Evolutionary conservation across 345 rosid species (phyloP).

Genomic region (Nephelium lappaceum): DNA sequence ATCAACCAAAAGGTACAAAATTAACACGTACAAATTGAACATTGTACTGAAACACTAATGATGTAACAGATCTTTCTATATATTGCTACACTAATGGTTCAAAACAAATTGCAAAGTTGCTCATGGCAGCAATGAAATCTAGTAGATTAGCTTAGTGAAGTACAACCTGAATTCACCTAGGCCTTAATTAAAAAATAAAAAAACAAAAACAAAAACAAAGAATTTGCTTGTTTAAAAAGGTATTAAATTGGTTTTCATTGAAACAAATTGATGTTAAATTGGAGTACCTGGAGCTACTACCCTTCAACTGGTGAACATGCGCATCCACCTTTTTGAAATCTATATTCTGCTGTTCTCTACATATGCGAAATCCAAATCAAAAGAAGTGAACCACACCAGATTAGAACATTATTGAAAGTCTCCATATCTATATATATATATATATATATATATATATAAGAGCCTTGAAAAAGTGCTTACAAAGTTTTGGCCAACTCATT

Average conservation of each 20-base stretch:
- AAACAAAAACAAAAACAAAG: not conserved
- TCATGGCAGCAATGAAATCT: not conserved
- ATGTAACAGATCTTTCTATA: not conserved
- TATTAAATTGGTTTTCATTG: no score
- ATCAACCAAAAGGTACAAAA: not conserved
- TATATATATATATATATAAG: not conserved
- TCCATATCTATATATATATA: not conserved
- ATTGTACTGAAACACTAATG: not conserved
- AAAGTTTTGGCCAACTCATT: conserved; percentile 48
- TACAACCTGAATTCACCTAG: no score
- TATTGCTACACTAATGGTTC: no score
- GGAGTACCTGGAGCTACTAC: conserved; percentile 62
- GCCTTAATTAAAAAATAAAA: no score
- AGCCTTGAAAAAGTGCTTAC: conserved; percentile 28
- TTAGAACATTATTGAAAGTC: not conserved
- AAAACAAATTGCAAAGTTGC: not conserved
- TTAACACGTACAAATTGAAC: not conserved
- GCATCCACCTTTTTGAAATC: conserved; percentile 52
- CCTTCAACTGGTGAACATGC: conserved; percentile 61
- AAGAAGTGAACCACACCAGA: not conserved
- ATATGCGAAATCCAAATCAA: not conserved
- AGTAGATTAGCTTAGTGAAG: no score
- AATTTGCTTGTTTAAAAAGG: not conserved
- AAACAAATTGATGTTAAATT: not conserved
- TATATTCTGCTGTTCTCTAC: conserved; percentile 43